These are phyloP conservation scores for Metarhizium album DNA, from an alignment of 2,329 filamentous ascomycete species.

Conservation along the genomic window DNA sequence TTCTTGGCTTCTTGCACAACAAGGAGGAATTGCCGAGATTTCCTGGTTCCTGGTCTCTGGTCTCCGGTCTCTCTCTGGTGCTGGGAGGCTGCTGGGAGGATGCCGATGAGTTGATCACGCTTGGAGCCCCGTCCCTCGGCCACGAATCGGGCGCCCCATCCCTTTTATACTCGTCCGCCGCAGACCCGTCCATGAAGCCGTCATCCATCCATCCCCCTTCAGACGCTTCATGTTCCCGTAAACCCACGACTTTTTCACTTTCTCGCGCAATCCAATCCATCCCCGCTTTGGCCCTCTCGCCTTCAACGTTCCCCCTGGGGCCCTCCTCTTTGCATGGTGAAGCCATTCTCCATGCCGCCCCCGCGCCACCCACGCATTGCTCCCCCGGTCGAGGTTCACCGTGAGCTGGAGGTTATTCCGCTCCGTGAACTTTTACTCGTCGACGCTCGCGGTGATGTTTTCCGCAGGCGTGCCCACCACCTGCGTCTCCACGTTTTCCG, in stretches of 20 bases:
- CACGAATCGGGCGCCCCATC: background rate
- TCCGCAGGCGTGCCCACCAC: background rate
- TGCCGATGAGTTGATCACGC: too few species aligned
- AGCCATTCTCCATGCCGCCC: background rate
- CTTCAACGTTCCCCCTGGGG: background rate
- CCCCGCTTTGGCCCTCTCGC: background rate
- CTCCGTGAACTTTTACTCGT: background rate
- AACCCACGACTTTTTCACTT: background rate
- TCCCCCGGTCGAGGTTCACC: background rate
- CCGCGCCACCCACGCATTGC: background rate
- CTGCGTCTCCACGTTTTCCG: background rate
- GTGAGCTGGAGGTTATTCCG: background rate
- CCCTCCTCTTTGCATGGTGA: background rate
- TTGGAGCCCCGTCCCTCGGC: too few species aligned
- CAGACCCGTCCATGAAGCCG: slow-evolving; percentile 1
- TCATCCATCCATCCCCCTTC: slow-evolving; percentile 1
- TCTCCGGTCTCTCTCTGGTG: too few species aligned
- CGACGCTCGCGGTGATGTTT: slow-evolving; percentile 1
- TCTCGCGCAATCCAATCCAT: background rate
- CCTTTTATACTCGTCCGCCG: slow-evolving; percentile 6
- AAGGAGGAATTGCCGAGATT: slow-evolving; percentile 3
- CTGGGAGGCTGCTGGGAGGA: too few species aligned
- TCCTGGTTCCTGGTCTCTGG: background rate
- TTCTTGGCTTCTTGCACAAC: too few species aligned
- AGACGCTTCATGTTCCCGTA: background rate